Base-by-base conservation (phyloP, 768 basidiomycete species). In the Leucogyrophana mollusca region DNA sequence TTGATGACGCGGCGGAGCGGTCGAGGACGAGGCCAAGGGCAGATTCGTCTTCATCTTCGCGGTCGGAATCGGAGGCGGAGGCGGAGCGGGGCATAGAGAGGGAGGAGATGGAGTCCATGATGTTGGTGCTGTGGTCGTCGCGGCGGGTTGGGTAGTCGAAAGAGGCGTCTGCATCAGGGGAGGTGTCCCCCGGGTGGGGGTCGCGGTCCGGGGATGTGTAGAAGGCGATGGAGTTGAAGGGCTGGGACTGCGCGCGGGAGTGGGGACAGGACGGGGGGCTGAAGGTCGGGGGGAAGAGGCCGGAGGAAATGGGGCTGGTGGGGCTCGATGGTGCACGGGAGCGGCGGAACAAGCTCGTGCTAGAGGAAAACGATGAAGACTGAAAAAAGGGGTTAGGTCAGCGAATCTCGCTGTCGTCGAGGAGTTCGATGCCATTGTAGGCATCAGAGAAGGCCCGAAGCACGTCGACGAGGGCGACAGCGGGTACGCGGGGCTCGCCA, bases 291-390 rank as follows among this genome's bases (percentile, higher is more conserved):
- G 83, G 80, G 3, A 64, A 59, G 4, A 46, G 52, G 2, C 52
- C 48, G 45, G 58, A 61, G 4, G 59, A 51, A 3, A 46, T 17
- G 10, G 73, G 70, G 10, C 61, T 55, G 18, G 78, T 74, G 5
- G 89, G 87, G 53, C 87, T 88, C 17, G 90, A 90, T 1, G 87
- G 85, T 2, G 82, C 76, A 45, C 87, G 83, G 24, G 71, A 66
- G 10, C 83, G 80, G 20, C 68, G 67, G 59, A 73, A 84, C 3
- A 72, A 54, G 32, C 64, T 62, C 14, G 78, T 73, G 63, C 72
- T 57, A 36, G 73, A 62, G 41, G 67, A 61, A 37, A 37, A 40
- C 13, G 64, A 38, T 23, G 69, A n/a, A n/a, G n/a, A n/a, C n/a
- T n/a, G n/a, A n/a, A n/a, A n/a, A n/a, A n/a, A n/a, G n/a, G n/a